Evolutionary conservation across 2,329 filamentous ascomycete genomes (phyloP).

Genomic region (Diplodia mutila): DNA sequence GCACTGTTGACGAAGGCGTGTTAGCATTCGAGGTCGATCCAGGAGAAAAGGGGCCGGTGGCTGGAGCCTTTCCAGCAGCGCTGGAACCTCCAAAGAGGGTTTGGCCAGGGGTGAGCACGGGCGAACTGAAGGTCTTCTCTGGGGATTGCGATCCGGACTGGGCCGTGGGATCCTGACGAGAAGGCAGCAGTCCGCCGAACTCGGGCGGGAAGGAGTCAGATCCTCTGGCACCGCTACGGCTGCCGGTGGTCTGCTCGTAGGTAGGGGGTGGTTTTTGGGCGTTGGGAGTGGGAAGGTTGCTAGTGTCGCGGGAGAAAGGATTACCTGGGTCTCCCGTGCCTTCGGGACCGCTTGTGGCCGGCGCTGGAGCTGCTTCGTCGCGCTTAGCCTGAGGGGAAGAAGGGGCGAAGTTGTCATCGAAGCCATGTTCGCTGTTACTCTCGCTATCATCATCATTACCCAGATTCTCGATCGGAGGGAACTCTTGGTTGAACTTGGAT

Average conservation of each 20-base stretch:
- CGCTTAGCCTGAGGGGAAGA: slow-evolving; percentile 49
- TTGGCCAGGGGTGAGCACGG: slow-evolving; percentile 43
- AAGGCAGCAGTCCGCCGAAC: slow-evolving; percentile 60
- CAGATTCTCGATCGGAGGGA: slow-evolving; percentile 90
- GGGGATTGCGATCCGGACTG: slow-evolving; percentile 40
- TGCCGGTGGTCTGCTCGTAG: slow-evolving; percentile 54
- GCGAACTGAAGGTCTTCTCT: slow-evolving; percentile 40
- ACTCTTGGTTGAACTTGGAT: slow-evolving; percentile 71
- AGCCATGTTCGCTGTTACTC: slow-evolving; percentile 68
- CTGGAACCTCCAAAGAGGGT: slow-evolving; percentile 45
- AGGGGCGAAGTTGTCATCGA: slow-evolving; percentile 90
- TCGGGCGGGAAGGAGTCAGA: slow-evolving; percentile 57
- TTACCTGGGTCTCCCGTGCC: slow-evolving; percentile 26
- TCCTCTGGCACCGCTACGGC: slow-evolving; percentile 34
- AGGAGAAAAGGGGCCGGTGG: slow-evolving; percentile 32
- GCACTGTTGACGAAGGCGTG: slow-evolving; percentile 45
- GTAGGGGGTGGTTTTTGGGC: slow-evolving; percentile 63
- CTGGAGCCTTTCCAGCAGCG: slow-evolving; percentile 36
- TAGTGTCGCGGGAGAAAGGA: slow-evolving; percentile 40
- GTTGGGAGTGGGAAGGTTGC: slow-evolving; percentile 54
- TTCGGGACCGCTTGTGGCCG: slow-evolving; percentile 27
- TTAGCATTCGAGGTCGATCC: slow-evolving; percentile 45
- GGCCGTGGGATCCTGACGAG: slow-evolving; percentile 56
- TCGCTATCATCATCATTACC: slow-evolving; percentile 84
- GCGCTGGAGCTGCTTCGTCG: slow-evolving; percentile 36